These are phyloP conservation scores for Blastomyces percursus DNA, from an alignment of 2,329 filamentous ascomycete species.

Conservation along the genomic window DNA sequence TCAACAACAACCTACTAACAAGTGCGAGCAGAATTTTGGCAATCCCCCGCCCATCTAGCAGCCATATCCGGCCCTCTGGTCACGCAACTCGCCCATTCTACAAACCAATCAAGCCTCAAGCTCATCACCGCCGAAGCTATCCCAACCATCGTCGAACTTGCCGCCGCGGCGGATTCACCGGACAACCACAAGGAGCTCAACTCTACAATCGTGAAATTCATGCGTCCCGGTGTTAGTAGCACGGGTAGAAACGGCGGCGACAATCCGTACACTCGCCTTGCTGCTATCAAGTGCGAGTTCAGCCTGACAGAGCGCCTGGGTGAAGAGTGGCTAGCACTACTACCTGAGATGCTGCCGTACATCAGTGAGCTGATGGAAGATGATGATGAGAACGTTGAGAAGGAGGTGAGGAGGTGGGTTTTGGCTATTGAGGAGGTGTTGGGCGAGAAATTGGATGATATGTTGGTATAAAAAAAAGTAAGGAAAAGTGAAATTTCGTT, in stretches of 20 bases:
- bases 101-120: conserved; percentile 28
- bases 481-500: not conserved
- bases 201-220: conserved; percentile 59
- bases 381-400: conserved; percentile 85
- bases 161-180: conserved; percentile 66
- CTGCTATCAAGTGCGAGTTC: conserved; percentile 72
- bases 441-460: conserved; percentile 81
- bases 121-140: conserved; percentile 50
- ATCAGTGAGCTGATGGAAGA: conserved; percentile 95
- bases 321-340: conserved; percentile 82
- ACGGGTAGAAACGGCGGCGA: conserved; percentile 36
- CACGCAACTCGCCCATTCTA: conserved; percentile 48
- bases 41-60: conserved; percentile 75
- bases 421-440: conserved; percentile 77
- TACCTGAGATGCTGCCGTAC: conserved; percentile 92
- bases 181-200: conserved; percentile 91
- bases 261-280: conserved; percentile 60
- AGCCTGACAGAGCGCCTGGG: conserved; percentile 67
- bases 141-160: conserved; percentile 68
- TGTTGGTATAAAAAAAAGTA: conserved; percentile 58
- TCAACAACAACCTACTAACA: not conserved
- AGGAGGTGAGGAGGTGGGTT: conserved; percentile 83
- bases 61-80: conserved; percentile 60
- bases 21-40: conserved; percentile 61
- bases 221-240: conserved; percentile 46